phyloP scores from a whole-genome alignment of 148 eudicot species.

The Mesembryanthemum crystallinum region DNA sequence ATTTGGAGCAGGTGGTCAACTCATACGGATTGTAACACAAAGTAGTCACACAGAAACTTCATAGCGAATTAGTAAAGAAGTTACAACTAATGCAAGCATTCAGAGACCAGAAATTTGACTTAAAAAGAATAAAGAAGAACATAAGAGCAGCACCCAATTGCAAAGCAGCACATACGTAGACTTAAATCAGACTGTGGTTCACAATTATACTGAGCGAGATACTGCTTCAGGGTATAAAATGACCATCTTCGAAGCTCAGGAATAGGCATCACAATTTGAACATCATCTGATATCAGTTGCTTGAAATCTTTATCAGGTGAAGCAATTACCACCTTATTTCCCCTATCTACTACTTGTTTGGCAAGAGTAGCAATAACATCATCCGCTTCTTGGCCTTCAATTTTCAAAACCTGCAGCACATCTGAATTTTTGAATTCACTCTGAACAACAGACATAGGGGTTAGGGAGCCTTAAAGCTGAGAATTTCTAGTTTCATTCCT shows the following conservation, averaged over 20 bases:
- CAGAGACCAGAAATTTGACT: not conserved
- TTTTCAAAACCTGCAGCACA: constrained; percentile 58
- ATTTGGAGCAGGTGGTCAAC: not conserved
- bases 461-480: not conserved
- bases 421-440: not conserved
- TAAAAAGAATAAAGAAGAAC: not conserved
- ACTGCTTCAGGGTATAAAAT: constrained; percentile 87
- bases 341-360: constrained; percentile 50
- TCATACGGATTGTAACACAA: not conserved
- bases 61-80: not conserved
- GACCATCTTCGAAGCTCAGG: constrained; percentile 83
- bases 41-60: not conserved
- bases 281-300: constrained; percentile 90
- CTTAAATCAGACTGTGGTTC: constrained; percentile 89
- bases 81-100: not conserved
- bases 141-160: not conserved
- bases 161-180: constrained; percentile 39
- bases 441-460: not conserved
- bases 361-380: constrained; percentile 90
- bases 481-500: not conserved
- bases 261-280: constrained; percentile 85
- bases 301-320: constrained; percentile 99
- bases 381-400: constrained; percentile 85
- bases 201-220: constrained; percentile 76
- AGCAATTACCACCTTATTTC: constrained; percentile 71